Evolutionary conservation across 2,329 filamentous ascomycete genomes (phyloP).

Genomic region (Lasiodiplodia sp.): DNA sequence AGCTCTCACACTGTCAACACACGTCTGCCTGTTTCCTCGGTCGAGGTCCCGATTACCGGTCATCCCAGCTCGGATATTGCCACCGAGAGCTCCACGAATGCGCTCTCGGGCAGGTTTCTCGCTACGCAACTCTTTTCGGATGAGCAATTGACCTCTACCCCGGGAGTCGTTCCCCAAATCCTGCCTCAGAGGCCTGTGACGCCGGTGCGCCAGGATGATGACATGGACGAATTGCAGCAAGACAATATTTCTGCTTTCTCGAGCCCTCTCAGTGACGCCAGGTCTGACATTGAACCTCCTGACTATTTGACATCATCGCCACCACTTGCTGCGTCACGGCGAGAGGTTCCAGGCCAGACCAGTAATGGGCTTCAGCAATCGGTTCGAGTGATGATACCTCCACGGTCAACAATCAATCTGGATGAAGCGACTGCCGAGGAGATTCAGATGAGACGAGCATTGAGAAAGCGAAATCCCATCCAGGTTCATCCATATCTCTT

Average conservation of each 20-base stretch:
- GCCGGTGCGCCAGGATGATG: background rate
- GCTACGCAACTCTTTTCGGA: slow-evolving; percentile 20
- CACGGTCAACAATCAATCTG: background rate
- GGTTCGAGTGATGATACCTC: slow-evolving; percentile 10
- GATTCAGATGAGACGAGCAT: slow-evolving; percentile 36
- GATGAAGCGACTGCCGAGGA: slow-evolving; percentile 1
- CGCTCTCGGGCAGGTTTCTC: background rate
- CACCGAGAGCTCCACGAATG: background rate
- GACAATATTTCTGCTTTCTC: background rate
- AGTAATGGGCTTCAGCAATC: background rate
- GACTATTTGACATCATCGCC: slow-evolving; percentile 12
- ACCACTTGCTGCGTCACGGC: background rate
- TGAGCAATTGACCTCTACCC: background rate
- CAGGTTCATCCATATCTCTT: slow-evolving; percentile 58
- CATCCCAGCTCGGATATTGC: background rate
- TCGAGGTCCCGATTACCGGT: background rate
- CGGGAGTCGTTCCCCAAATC: background rate
- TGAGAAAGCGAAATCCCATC: slow-evolving; percentile 56
- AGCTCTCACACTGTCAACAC: background rate
- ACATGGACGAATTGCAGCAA: slow-evolving; percentile 27
- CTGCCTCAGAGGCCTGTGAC: background rate
- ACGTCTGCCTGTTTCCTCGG: background rate
- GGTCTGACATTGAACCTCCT: slow-evolving; percentile 12
- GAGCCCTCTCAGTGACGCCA: slow-evolving; percentile 24
- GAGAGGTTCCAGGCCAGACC: background rate